phyloP scores from a whole-genome alignment of 2,329 filamentous ascomycete genomes.

The Colletotrichum liaoningense region DNA sequence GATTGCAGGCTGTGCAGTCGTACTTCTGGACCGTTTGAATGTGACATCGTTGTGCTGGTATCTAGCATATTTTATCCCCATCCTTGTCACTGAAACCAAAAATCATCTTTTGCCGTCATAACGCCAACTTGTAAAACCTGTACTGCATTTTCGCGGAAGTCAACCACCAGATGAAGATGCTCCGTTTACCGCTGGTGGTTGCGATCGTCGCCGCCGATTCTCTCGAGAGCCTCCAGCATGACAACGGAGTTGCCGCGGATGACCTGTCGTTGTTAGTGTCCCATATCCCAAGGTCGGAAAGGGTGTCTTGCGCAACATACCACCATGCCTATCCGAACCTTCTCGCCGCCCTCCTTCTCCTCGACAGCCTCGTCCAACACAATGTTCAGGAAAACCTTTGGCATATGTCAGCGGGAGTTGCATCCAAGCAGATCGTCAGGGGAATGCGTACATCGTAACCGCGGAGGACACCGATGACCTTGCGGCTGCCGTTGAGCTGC shows the following conservation, averaged over 20 bases:
- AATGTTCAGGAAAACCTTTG: conserved; percentile 95
- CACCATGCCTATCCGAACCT: conserved; percentile 91
- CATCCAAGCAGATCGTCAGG: not conserved
- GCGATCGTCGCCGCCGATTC: conserved; percentile 73
- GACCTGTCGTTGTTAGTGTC: conserved; percentile 66
- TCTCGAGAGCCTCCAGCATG: conserved; percentile 88
- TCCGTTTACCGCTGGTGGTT: conserved; percentile 42
- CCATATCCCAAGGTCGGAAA: not conserved
- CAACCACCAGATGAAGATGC: not conserved
- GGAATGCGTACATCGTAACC: conserved; percentile 86
- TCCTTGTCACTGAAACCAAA: conserved; percentile 25
- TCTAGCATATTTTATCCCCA: conserved; percentile 41
- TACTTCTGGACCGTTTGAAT: not conserved
- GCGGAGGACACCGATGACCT: conserved; percentile 92
- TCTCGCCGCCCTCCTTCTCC: conserved; percentile 92
- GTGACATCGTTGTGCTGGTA: conserved; percentile 41
- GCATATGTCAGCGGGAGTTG: conserved; percentile 36
- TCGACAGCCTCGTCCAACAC: conserved; percentile 97
- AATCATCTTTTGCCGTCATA: conserved; percentile 31
- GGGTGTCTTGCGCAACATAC: conserved; percentile 62
- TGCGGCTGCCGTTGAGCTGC: conserved; percentile 96
- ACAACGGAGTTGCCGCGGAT: conserved; percentile 98
- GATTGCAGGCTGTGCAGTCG: conserved; percentile 13
- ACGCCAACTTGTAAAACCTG: conserved; percentile 31
- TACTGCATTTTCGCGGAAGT: conserved; percentile 19